Evolutionary conservation across 1,284 basidiomycete species (phyloP).

Genomic region (Tilletia walkeri): DNA sequence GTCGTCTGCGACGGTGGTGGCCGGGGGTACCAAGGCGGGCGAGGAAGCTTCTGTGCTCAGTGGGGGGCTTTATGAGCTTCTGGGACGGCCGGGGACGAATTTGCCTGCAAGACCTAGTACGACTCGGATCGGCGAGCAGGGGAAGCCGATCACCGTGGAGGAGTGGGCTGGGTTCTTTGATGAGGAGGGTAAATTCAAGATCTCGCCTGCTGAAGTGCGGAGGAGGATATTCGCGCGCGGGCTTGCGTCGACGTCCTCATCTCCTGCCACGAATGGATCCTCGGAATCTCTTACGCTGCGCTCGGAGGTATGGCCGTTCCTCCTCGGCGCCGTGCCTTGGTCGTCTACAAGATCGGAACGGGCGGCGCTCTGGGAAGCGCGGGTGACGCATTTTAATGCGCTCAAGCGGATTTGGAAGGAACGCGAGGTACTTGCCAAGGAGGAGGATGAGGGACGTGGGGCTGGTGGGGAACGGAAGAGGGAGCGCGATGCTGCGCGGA

Average conservation of each 20-base stretch:
- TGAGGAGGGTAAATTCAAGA: conserved; percentile 25
- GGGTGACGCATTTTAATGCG: conserved; percentile 30
- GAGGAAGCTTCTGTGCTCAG: conserved; percentile 28
- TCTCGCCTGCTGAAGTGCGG: conserved; percentile 28
- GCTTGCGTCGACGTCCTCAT: conserved; percentile 24
- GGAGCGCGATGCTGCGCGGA: not conserved
- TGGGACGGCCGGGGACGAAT: conserved; percentile 3
- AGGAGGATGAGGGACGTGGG: conserved; percentile 9
- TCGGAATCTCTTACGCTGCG: conserved; percentile 22
- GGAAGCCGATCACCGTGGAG: conserved; percentile 24
- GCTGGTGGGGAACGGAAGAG: conserved; percentile 1
- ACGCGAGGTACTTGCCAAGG: not conserved
- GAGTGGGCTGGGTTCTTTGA: conserved; percentile 43
- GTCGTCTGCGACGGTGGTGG: not conserved
- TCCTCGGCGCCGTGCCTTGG: conserved; percentile 82
- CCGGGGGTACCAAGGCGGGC: not conserved
- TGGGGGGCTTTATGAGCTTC: conserved; percentile 24
- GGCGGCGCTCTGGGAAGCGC: conserved; percentile 26
- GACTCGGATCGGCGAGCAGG: not conserved
- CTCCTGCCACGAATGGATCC: not conserved
- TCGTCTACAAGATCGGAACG: conserved; percentile 57
- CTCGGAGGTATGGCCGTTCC: conserved; percentile 74
- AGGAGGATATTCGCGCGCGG: conserved; percentile 44
- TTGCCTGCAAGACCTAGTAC: not conserved
- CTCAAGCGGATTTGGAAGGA: conserved; percentile 32